Base-by-base conservation (phyloP, 306 rosid species). In the Mimosa bimucronata region DNA sequence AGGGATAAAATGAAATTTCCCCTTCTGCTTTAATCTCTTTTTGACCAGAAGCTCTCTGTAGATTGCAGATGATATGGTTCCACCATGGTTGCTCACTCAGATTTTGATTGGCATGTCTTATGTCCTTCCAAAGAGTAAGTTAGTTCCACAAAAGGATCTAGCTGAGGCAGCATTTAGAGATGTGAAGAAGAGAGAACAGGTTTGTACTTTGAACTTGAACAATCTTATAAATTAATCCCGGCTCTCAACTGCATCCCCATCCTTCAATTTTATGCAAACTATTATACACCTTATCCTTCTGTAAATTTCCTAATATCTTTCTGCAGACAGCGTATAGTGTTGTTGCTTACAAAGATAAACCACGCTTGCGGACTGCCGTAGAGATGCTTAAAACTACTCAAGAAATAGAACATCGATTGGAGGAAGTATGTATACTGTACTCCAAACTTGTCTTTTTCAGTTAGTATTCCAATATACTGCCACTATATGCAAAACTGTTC, bases 11-110 rank as follows among this genome's bases (percentile, higher is more conserved):
- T 38, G 26, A 23, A 34, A 37, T 37, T 19, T 19, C 16, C 30
- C 30, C 50, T n/a, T 72, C 45, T 77, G 61, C 52, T 73, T 55
- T 29, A 60, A 58, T 79, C 80, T 83, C 50, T 52, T 9, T 74
- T 84, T 80, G 77, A 82, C 82, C 34, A 30, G 40, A 80, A 53
- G n/a, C 42, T 53, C 65, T 78, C 7, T 73, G 77, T 82, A 94
- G 98, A 93, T 95, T 88, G 92, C 99, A 78, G 99, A 93, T 79
- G 87, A 90, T 81, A 89, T 95, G 93, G 86, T 84, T 84, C 98
- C 98, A 18, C 92, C 99, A 44, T 83, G 87, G 89, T 65, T 83
- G 74, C 68, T 95, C 60, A 75, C 73, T 38, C 83, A 83, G 40
- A n/a, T 93, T 74, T 80, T 95, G 79, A 95, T 87, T 79, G 90